Evolutionary conservation across 1,284 basidiomycete species (phyloP), one percentile per base, ranked within the genome.

Genomic region (Trametes pubescens): DNA sequence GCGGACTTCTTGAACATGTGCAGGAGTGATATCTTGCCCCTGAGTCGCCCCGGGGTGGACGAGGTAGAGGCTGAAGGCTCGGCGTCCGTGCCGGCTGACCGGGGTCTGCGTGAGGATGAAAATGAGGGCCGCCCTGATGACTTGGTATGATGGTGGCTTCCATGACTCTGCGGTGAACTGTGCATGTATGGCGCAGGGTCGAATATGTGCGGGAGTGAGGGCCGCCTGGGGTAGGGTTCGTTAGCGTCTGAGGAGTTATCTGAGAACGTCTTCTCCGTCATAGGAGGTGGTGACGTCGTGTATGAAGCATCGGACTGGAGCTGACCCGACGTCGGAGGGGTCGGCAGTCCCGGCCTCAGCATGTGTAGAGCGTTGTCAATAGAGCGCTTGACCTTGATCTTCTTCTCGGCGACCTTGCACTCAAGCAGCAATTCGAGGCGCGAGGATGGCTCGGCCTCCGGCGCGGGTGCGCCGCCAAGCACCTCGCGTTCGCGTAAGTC

Each of bases 291-390:
- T 37, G 65, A 51, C 22, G 68, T 51, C 18, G 67, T 34, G 57
- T 68, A 40, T 66, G 69, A 65, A 71, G 71, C 55, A 71, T 68
- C 65, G 16, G 43, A 51, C 4, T 51, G 47, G 2, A 61, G 18
- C 13, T 57, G 61, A 1, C 61, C 61, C 4, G 61, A 57, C 18
- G 61, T 59, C 10, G 67, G 64, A 5, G 64, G 66, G 1, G 63
- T 68, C 14, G 61, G 59, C 10, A 81, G 75, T 13, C 82, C 75
- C 18, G 76, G 69, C 69, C 83, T 86, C 71, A 88, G 74, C 71
- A 84, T 82, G 66, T 83, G 84, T 59, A 89, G 73, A 4, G 86
- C 86, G 54, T 83, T 86, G 73, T 89, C 87, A 65, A 89, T 85
- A 5, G 87, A 88, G 46, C 82, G 82, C 74, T 89, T 88, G 64